Evolutionary conservation across 768 basidiomycete species (phyloP), one percentile per base, ranked within the genome.

Genomic region (Trametes sanguinea): DNA sequence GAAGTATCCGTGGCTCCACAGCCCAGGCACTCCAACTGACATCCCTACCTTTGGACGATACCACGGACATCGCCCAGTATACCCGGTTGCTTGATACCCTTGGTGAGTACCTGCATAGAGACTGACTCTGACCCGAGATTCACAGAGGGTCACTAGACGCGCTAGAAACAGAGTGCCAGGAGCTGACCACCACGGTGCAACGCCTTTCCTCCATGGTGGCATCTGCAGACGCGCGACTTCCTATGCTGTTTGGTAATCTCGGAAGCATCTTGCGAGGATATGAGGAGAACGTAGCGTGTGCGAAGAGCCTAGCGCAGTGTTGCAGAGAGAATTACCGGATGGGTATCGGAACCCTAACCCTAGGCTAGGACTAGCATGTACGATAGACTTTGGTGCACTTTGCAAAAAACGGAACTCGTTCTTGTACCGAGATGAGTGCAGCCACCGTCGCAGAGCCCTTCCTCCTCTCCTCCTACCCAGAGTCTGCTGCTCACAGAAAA

Each of bases 361-460:
- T 65, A 59, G 52, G 16, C 16, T 65, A 63, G 47, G 22, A 27
- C 40, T 42, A 45, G 45, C 16, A 45, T 65, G 40, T 47, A 58
- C 42, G 35, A 37, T 37, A 6, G 11, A 37, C 42, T 30, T 30
- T 17, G 43, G 10, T 35, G 35, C 9, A 48, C 35, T 45, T 51
- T 57, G 16, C 40, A 57, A 63, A 60, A 63, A 56, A 50, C 57
- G 58, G 48, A 32, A 51, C 54, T 66, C 32, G 17, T 63, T 60
- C 55, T 33, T 54, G 27, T 14, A 57, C 55, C 52, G 58, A 67
- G 68, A 68, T 75, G 75, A 68, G 73, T 71, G 61, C 71, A 51
- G 67, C 70, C 57, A 71, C 78, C 62, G 71, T 72, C 48, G 48
- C 58, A 60, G 79, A 80, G 61, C 79, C 79, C 4, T 78, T 77